Percentiles rank a stretch among this genome's conserved stretches.
Conservation (phyloP, 2,329 filamentous ascomycete genomes). For the Hypoxylon sp. region DNA sequence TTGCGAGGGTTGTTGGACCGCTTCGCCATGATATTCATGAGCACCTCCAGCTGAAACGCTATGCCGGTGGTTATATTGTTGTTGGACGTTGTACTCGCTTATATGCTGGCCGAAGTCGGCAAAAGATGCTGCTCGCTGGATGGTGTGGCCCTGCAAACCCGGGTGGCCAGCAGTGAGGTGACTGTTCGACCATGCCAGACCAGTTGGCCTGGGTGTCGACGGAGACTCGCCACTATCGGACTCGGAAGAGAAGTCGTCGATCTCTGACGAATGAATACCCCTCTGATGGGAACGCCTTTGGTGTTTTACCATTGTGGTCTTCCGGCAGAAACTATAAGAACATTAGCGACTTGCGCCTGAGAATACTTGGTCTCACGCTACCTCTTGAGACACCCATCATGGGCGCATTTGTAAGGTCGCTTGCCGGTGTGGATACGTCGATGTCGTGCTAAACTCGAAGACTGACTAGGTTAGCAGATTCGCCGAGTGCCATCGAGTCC, state of each 20-base stretch:
- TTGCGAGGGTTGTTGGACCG: slow-evolving; percentile 56
- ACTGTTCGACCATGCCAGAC: slow-evolving; percentile 65
- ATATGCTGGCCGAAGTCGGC: slow-evolving; percentile 67
- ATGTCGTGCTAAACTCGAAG: slow-evolving; percentile 74
- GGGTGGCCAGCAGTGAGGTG: slow-evolving; percentile 58
- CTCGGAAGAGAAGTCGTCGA: slow-evolving; percentile 68
- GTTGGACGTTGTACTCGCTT: slow-evolving; percentile 60
- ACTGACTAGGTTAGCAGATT: slow-evolving; percentile 60
- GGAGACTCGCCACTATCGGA: slow-evolving; percentile 71
- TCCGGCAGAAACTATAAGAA: slow-evolving; percentile 73
- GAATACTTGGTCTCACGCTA: slow-evolving; percentile 49
- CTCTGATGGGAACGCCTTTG: slow-evolving; percentile 73
- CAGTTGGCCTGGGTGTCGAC: slow-evolving; percentile 67
- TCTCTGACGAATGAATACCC: slow-evolving; percentile 67
- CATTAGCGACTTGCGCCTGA: slow-evolving; percentile 25
- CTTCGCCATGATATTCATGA: slow-evolving; percentile 60
- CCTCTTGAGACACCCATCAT: slow-evolving; percentile 74
- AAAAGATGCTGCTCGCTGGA: slow-evolving; percentile 68
- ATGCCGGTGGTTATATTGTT: slow-evolving; percentile 62
- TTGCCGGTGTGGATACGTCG: slow-evolving; percentile 76
- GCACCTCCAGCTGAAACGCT: slow-evolving; percentile 60
- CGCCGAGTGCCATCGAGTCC: not conserved
- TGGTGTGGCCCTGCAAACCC: slow-evolving; percentile 55
- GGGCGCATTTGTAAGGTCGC: slow-evolving; percentile 73
- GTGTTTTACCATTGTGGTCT: slow-evolving; percentile 79